Evolutionary conservation across 2,329 filamentous ascomycete species (phyloP), one percentile per base, ranked within the genome.

Genomic region (Microsporum canis): DNA sequence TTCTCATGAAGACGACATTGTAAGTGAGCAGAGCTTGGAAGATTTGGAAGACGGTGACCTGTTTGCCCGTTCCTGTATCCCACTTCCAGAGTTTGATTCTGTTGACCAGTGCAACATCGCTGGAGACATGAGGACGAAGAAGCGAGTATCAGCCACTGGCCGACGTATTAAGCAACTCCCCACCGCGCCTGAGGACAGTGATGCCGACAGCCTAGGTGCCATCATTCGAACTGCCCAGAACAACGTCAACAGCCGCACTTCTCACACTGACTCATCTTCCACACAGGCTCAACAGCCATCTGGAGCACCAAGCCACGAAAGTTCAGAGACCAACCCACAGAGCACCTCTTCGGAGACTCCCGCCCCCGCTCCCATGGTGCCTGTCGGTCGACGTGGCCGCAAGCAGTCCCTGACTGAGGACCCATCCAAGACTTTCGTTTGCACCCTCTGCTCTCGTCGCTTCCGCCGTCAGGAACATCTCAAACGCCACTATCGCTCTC

Each of bases 351-450:
- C 78, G 14, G 71, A 72, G 29, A 64, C 67, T n/a, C 60, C 69
- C 23, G 56, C 69, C 58, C 57, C 59, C 33, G 6, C 72, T 59
- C 62, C 66, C 2, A 71, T 70, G 7, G 70, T 74, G 6, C 87
- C 88, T 7, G 84, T 88, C 68, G 95, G 89, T 76, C 91, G 94
- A 66, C 91, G 94, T 63, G 94, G 94, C 63, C 91, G 94, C 76
- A 99, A 99, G 85, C 94, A 99, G 79, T 97, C 94, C 0, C 78
- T 97, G 68, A 97, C 94, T 3, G 94, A 97, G 71, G 94, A 99
- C 70, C 94, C 94, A 1, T 95, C 90, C 70, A 99, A 99, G 86
- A 96, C 91, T 0, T 99, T 97, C 66, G 89, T 96, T 63, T 99
- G 94, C 79, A 91, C 91, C 61, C 83, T 96, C 27, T 99, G 94